phyloP scores from a whole-genome alignment of 805 yeast genomes.

The Candida piceae region DNA sequence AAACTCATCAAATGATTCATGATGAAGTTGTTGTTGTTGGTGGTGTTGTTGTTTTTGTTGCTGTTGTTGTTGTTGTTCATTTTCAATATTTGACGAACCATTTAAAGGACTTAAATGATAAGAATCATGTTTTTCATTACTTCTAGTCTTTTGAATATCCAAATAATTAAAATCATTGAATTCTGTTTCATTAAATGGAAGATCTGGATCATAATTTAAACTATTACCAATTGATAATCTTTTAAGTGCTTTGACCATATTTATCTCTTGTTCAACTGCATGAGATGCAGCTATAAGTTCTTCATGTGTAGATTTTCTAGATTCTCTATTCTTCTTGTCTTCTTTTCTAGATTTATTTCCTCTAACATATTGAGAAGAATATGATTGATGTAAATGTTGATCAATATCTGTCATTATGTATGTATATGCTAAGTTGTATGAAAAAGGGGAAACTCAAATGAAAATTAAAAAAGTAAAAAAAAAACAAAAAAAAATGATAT shows the following conservation, averaged over 20 bases:
- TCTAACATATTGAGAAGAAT: neutral
- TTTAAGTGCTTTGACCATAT: slow-evolving; percentile 68
- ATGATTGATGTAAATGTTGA: neutral
- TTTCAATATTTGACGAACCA: no score
- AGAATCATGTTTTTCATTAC: neutral
- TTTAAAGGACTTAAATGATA: neutral
- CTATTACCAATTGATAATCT: slow-evolving; percentile 65
- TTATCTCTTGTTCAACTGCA: slow-evolving; percentile 70
- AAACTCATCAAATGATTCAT: neutral
- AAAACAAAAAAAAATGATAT: no score
- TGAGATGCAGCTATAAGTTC: slow-evolving; percentile 59
- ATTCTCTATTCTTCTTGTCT: neutral
- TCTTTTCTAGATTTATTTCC: neutral
- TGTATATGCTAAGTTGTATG: no score
- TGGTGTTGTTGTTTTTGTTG: neutral
- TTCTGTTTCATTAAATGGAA: slow-evolving; percentile 38
- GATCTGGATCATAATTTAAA: slow-evolving; percentile 64
- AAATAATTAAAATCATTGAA: slow-evolving; percentile 16
- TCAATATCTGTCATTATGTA: no score
- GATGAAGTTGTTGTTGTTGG: slow-evolving; percentile 3
- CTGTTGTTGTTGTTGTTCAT: slow-evolving; percentile 4
- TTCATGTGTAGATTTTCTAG: slow-evolving; percentile 29
- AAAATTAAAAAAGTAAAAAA: no score
- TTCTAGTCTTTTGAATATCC: slow-evolving; percentile 5
- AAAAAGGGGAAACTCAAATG: no score